Percentiles rank a stretch among this genome's conserved stretches.
These are phyloP conservation scores for Colletotrichum spaethianum DNA, from an alignment of 2,329 filamentous ascomycete species.

Conservation along the genomic window DNA sequence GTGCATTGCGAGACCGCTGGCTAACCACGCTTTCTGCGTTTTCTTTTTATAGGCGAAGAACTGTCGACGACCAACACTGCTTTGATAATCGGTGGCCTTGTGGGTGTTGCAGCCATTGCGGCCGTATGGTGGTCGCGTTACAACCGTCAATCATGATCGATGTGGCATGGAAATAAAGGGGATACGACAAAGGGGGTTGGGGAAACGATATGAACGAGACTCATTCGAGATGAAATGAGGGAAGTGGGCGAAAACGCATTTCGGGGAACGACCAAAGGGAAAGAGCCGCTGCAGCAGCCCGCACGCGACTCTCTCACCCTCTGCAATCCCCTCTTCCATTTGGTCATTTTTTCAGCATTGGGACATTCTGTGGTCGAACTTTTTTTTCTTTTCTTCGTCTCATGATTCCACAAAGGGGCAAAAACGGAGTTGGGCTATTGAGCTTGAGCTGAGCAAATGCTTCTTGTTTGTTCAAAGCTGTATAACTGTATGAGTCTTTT, in stretches of 20 bases:
- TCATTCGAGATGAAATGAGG: not conserved
- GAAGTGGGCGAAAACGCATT: not conserved
- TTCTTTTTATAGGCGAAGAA: slow-evolving; percentile 48
- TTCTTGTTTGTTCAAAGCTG: not conserved
- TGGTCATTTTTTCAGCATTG: slow-evolving; percentile 4
- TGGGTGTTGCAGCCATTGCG: slow-evolving; percentile 54
- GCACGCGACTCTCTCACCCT: not conserved
- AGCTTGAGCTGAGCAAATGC: not conserved
- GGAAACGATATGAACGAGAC: not conserved
- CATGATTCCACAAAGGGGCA: slow-evolving; percentile 3
- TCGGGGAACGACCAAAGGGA: not conserved
- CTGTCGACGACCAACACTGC: slow-evolving; percentile 48
- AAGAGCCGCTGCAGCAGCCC: not conserved
- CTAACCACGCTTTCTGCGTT: slow-evolving; percentile 43
- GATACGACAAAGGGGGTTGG: not conserved
- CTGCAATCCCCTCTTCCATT: not conserved
- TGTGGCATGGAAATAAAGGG: not conserved
- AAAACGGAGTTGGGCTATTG: slow-evolving; percentile 5
- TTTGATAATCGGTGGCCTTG: slow-evolving; percentile 51
- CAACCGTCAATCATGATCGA: slow-evolving; percentile 23
- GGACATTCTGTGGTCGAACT: not conserved
- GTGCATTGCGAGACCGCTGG: slow-evolving; percentile 12
- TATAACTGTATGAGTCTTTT: not conserved
- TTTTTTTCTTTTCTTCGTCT: not conserved
- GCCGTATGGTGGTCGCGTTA: slow-evolving; percentile 41